Conservation (phyloP, 1,284 basidiomycete species). For the Microbotryomycetes sp. region DNA sequence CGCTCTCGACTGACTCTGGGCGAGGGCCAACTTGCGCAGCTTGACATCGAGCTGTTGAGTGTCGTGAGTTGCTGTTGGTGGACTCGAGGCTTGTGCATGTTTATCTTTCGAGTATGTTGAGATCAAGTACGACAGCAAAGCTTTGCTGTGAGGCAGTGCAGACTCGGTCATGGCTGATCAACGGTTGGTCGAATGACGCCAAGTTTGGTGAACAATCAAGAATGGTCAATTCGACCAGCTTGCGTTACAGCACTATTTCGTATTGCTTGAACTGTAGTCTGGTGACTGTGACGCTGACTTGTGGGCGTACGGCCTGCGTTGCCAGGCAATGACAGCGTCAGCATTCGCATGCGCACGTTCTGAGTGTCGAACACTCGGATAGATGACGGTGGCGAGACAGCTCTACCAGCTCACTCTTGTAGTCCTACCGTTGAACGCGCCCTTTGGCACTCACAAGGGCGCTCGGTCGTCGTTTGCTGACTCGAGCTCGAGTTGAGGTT, state of each 20-base stretch:
- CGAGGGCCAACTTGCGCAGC: constrained; percentile 28
- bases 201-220: no score
- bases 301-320: no score
- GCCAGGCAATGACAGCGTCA: no score
- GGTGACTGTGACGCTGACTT: no score
- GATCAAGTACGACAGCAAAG: constrained; percentile 3
- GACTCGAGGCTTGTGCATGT: not conserved
- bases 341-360: no score
- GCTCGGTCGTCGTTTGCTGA: not conserved
- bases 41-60: constrained; percentile 22
- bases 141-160: not conserved
- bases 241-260: no score
- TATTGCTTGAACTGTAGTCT: no score
- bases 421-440: no score
- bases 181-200: not conserved
- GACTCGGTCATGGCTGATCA: not conserved
- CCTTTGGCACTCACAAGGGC: not conserved
- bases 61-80: not conserved
- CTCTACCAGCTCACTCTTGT: no score
- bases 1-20: constrained; percentile 18
- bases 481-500: not conserved
- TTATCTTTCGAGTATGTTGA: constrained; percentile 1
- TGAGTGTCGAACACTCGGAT: no score
- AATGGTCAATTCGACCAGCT: no score
- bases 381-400: no score